These are phyloP conservation scores for Coprinopsis marcescibilis DNA, from an alignment of 768 basidiomycete genomes.

Conservation along the genomic window DNA sequence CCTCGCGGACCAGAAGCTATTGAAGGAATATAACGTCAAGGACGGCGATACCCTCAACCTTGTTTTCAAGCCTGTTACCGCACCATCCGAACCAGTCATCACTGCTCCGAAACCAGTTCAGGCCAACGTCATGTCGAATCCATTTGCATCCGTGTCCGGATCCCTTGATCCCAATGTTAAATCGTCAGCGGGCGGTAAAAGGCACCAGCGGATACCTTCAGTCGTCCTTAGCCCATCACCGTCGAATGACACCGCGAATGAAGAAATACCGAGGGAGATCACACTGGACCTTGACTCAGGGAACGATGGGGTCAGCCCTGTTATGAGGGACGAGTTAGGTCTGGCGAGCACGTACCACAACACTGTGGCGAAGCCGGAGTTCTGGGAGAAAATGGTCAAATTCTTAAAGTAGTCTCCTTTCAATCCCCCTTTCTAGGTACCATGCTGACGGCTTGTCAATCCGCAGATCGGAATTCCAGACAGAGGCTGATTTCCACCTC, in stretches of 20 bases:
- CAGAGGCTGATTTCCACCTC: conserved; percentile 54
- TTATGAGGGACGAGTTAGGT: conserved; percentile 40
- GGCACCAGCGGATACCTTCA: conserved; percentile 66
- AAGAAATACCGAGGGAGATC: conserved; percentile 47
- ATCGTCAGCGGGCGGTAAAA: conserved; percentile 27
- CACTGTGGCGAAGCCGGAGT: conserved; percentile 68
- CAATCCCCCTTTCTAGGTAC: neutral
- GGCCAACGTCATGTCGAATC: conserved; percentile 14
- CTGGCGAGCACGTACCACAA: conserved; percentile 44
- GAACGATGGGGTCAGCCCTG: conserved; percentile 29
- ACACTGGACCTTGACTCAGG: conserved; percentile 60
- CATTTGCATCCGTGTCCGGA: conserved; percentile 17
- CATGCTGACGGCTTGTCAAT: conserved; percentile 2
- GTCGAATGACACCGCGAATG: conserved; percentile 40
- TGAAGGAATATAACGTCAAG: conserved; percentile 85
- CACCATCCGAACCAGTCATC: conserved; percentile 32
- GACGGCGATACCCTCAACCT: conserved; percentile 81
- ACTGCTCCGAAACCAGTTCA: conserved; percentile 10
- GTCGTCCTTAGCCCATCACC: conserved; percentile 77
- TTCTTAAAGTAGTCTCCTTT: conserved; percentile 51
- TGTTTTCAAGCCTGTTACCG: conserved; percentile 72
- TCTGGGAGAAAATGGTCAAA: conserved; percentile 67
- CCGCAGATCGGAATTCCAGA: conserved; percentile 54
- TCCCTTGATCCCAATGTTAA: conserved; percentile 23
- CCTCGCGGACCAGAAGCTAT: conserved; percentile 78